Evolutionary conservation across 2,329 filamentous ascomycete species (phyloP).

Genomic region (Nigrospora sphaerica): DNA sequence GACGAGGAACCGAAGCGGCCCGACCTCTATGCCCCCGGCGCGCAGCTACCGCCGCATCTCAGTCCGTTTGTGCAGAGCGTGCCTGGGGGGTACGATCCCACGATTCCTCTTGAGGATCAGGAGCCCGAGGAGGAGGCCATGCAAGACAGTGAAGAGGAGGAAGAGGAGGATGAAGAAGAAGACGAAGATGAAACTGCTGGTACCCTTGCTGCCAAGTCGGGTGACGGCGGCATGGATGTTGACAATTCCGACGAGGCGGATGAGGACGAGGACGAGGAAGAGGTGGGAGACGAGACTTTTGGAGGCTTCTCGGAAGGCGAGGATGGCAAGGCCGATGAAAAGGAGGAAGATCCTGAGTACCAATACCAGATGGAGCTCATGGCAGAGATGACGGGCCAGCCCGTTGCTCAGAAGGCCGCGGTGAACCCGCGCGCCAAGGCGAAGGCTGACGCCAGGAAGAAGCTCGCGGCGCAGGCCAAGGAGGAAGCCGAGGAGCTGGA

Average conservation of each 20-base stretch:
- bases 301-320: constrained; percentile 45
- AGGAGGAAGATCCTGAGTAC: constrained; percentile 49
- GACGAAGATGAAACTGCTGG: constrained; percentile 30
- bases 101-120: constrained; percentile 76
- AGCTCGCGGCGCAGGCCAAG: constrained; percentile 61
- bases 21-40: constrained; percentile 83
- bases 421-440: constrained; percentile 50
- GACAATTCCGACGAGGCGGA: constrained; percentile 39
- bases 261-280: constrained; percentile 33
- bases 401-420: constrained; percentile 39
- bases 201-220: constrained; percentile 25
- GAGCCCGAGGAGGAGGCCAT: constrained; percentile 82
- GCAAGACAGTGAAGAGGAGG: constrained; percentile 53
- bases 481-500: constrained; percentile 83
- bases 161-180: constrained; percentile 38
- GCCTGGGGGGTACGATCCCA: constrained; percentile 87
- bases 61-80: constrained; percentile 91
- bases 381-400: constrained; percentile 75
- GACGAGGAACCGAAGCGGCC: constrained; percentile 81
- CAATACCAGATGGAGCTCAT: constrained; percentile 86
- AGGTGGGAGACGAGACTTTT: constrained; percentile 33
- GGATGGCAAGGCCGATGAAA: constrained; percentile 28
- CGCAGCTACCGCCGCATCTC: constrained; percentile 84
- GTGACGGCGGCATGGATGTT: constrained; percentile 42
- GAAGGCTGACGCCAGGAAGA: constrained; percentile 65